phyloP scores from a whole-genome alignment of 2,329 filamentous ascomycete species.

The Tolypocladium ovalisporum region DNA sequence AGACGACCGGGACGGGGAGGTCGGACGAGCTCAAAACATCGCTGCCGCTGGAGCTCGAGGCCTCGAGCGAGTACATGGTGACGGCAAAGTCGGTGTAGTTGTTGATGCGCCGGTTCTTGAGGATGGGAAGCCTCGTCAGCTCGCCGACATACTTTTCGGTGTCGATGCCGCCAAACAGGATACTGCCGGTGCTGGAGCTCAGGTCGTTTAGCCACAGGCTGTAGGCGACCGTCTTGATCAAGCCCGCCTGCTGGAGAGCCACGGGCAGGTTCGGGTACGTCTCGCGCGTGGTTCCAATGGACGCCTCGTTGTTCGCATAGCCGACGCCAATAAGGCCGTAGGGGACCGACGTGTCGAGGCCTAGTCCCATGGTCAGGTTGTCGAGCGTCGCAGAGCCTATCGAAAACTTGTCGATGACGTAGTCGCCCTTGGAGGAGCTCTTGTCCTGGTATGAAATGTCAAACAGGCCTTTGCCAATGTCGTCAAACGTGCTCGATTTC shows the following conservation, averaged over 20 bases:
- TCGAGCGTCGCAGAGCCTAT: constrained; percentile 41
- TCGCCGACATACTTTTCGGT: constrained; percentile 59
- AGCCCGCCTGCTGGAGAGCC: constrained; percentile 48
- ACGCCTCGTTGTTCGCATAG: constrained; percentile 43
- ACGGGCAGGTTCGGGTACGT: constrained; percentile 52
- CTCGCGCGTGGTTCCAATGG: constrained; percentile 13
- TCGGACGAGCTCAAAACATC: constrained; percentile 31
- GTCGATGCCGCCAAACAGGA: constrained; percentile 75
- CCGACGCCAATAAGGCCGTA: constrained; percentile 52
- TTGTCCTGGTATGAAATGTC: constrained; percentile 52
- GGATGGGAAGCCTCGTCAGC: constrained; percentile 50
- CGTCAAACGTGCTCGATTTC: constrained; percentile 34
- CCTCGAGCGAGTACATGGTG: constrained; percentile 34
- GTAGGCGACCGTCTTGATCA: constrained; percentile 58
- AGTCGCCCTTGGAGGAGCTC: constrained; percentile 44
- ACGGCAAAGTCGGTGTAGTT: constrained; percentile 36
- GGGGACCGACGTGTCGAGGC: constrained; percentile 38
- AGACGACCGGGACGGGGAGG: constrained; percentile 47
- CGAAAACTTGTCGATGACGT: constrained; percentile 45
- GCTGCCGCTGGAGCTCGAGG: constrained; percentile 35
- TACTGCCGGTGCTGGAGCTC: constrained; percentile 52
- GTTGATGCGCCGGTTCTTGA: constrained; percentile 27
- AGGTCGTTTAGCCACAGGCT: constrained; percentile 58
- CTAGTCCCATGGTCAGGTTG: constrained; percentile 50
- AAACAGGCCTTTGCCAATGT: constrained; percentile 33